These are phyloP conservation scores for Ogataea methylovora DNA, from an alignment of 805 yeast genomes.

Conservation along the genomic window DNA sequence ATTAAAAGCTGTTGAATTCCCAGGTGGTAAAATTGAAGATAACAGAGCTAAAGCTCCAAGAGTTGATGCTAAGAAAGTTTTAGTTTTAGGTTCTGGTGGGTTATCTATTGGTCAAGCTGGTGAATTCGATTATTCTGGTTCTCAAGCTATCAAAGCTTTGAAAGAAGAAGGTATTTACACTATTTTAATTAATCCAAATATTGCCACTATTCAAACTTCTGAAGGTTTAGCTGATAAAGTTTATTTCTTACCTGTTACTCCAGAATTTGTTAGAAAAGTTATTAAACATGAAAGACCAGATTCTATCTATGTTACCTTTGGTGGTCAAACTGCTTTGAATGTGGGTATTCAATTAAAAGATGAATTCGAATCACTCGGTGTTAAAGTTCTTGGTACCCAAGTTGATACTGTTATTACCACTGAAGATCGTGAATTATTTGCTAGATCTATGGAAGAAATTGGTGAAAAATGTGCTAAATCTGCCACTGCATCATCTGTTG, in stretches of 20 bases:
- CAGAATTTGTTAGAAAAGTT: conserved; percentile 94
- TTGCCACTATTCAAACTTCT: conserved; percentile 97
- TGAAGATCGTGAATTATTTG: conserved; percentile 95
- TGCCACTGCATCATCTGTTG: conserved; percentile 70
- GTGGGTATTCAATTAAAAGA: conserved; percentile 96
- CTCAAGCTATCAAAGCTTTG: conserved; percentile 97
- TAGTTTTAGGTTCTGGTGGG: conserved; percentile 97
- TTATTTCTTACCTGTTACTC: conserved; percentile 93
- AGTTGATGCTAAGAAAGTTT: conserved; percentile 81
- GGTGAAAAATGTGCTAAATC: conserved; percentile 94
- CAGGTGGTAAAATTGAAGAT: conserved; percentile 77
- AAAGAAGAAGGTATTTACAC: conserved; percentile 98
- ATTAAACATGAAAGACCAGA: conserved; percentile 94
- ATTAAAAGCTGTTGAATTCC: conserved; percentile 74
- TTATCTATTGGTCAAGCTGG: conserved; percentile 99
- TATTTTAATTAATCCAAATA: conserved; percentile 91
- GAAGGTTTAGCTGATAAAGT: conserved; percentile 97
- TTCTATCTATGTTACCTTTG: conserved; percentile 93
- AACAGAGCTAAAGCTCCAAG: conserved; percentile 72
- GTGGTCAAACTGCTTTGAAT: conserved; percentile 96
- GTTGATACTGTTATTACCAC: conserved; percentile 95
- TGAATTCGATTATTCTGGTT: conserved; percentile 97
- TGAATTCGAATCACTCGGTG: conserved; percentile 87
- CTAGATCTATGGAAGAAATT: conserved; percentile 91
- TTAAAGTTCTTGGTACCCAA: conserved; percentile 92